Evolutionary conservation across 768 basidiomycete genomes (phyloP).

Genomic region (Bullera alba): DNA sequence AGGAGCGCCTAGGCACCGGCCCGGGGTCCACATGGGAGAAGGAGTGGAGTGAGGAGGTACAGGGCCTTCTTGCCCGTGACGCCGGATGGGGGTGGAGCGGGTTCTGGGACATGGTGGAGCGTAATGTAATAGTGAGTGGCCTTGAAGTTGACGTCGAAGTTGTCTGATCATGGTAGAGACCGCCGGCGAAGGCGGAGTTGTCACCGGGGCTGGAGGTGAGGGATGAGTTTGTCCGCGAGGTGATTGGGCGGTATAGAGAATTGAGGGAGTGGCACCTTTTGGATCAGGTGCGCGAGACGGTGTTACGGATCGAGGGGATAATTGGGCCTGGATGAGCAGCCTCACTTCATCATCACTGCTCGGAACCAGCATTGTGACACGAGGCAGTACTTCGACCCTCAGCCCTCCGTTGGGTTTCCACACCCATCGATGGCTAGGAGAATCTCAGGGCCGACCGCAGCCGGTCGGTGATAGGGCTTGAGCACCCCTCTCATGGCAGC

Average conservation of each 20-base stretch:
- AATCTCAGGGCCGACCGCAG: no score
- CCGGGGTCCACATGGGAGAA: slow-evolving; percentile 25
- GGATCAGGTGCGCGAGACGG: slow-evolving; percentile 2
- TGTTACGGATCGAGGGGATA: slow-evolving; percentile 7
- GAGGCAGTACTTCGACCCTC: no score
- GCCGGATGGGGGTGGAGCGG: slow-evolving; percentile 41
- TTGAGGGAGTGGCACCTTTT: slow-evolving; percentile 5
- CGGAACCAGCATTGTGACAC: no score
- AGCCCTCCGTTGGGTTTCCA: no score
- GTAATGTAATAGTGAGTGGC: slow-evolving; percentile 27
- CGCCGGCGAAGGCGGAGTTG: slow-evolving; percentile 3
- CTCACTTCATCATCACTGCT: no score
- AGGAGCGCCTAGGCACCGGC: slow-evolving; percentile 14
- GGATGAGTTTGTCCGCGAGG: slow-evolving; percentile 8
- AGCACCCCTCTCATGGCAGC: no score
- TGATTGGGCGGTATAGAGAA: slow-evolving; percentile 6
- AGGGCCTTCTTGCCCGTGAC: slow-evolving; percentile 38
- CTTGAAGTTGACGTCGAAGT: background rate
- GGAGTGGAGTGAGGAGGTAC: slow-evolving; percentile 43
- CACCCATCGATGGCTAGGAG: no score
- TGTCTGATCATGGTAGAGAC: background rate
- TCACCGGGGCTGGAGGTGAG: slow-evolving; percentile 6
- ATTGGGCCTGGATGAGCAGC: background rate
- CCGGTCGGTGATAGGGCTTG: no score
- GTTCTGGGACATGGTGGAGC: slow-evolving; percentile 32